Base-by-base conservation (phyloP, 345 rosid genomes). In the Chamaenerion angustifolium region DNA sequence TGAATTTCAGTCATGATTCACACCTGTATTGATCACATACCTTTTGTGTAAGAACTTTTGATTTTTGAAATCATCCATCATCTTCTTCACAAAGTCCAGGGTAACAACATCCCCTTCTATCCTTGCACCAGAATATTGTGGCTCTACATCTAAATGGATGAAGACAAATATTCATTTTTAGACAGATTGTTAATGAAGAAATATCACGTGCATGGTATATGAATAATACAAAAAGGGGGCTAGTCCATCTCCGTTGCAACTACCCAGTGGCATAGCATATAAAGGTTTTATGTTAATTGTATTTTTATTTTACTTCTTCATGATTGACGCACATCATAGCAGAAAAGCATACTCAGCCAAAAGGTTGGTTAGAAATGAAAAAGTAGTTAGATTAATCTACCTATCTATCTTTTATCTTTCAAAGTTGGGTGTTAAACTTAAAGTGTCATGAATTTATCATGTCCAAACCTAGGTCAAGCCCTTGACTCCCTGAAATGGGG, bases 61-160 rank as follows among this genome's bases (percentile, higher is more conserved):
- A 63, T 79, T 73, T 77, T 74, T 84, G 78, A 92, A 92, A 59
- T 87, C 95, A 15, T 87, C 96, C 79, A 84, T 77, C 98, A 92
- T 84, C 63, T 75, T 79, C 69, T 76, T 82, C 59, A 92, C 88
- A 78, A 92, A 92, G 63, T 87, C 95, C 71, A 82, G 71, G 16
- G 98, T 75, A 31, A 92, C 74, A 60, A 66, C 77, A 52, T 87
- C 96, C 14, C 94, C 96, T 65, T 79, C 95, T 37, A 92, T 84
- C 70, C 82, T 80, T 51, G 98, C 96, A 61, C 98, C 98, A 15
- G 82, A 62, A 54, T 87, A 92, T 42, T 84, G 95, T 40, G 96
- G 90, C 82, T 92, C 98, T 73, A 92, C 96, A 73, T 87, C 98
- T 92, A 63, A 40, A 76, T 62, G 21, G 16, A 25, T 57, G 59